phyloP scores from a whole-genome alignment of 139 green algal genomes.

The Spirogloea muscicola region DNA sequence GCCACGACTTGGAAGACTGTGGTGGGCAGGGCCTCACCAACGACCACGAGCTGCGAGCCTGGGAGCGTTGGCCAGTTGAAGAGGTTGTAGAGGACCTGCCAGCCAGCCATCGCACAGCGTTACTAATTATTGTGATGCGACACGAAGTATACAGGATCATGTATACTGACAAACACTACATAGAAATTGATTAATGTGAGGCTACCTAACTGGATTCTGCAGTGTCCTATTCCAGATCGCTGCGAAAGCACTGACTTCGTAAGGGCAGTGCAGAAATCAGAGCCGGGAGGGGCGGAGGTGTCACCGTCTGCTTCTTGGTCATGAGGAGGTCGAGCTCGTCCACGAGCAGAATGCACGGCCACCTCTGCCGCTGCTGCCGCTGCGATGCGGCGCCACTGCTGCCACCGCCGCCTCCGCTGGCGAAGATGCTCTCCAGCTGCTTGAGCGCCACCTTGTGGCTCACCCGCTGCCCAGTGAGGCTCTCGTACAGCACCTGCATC shows the following conservation, averaged over 20 bases:
- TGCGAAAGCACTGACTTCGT: not conserved
- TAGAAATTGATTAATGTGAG: not conserved
- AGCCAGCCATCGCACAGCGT: too few species aligned
- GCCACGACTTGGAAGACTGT: not conserved
- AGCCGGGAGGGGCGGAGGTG: not conserved
- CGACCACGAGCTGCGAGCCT: conserved; percentile 30
- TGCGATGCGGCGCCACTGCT: not conserved
- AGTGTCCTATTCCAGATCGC: not conserved
- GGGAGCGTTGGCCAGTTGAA: conserved; percentile 84
- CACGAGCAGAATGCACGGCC: conserved; percentile 73
- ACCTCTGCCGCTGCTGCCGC: not conserved
- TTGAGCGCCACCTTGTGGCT: conserved; percentile 56
- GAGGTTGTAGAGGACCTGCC: conserved; percentile 93
- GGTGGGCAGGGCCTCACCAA: conserved; percentile 14
- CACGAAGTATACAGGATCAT: too few species aligned
- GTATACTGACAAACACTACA: not conserved
- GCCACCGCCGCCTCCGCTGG: not conserved
- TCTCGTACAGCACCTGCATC: conserved; percentile 52
- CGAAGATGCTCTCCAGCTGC: conserved; percentile 70
- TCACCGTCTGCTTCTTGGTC: conserved; percentile 68
- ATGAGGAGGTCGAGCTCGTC: conserved; percentile 97
- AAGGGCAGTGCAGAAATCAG: not conserved
- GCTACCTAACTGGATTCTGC: not conserved
- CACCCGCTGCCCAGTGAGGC: conserved; percentile 68
- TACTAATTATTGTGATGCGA: too few species aligned